Evolutionary conservation across 305 asterid genomes (phyloP), one percentile per base, ranked within the genome.

Genomic region (Caryopteris hybrid): DNA sequence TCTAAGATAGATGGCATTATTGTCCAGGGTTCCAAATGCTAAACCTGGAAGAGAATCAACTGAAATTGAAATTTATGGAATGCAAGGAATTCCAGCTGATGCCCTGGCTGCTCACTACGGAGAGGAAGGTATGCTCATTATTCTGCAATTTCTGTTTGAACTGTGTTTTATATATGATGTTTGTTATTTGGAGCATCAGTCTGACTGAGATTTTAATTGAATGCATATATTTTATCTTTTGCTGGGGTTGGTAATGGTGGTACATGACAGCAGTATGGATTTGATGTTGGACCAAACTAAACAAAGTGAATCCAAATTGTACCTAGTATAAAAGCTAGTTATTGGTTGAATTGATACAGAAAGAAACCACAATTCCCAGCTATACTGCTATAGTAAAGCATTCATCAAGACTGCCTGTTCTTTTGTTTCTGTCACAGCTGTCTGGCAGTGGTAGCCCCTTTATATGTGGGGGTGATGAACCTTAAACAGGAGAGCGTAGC

Each of bases 61-160:
- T 0, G 95, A 91, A 17, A 86, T 87, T 73, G 97, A 94, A 71
- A 83, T 91, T 68, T 94, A 94, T 71, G 99, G 96, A 69, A 94
- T 94, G 99, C 96, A 91, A 81, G 99, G 99, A 66, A 91, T 91
- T 74, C 99, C 99, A 14, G 73, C 93, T 29, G 96, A 89, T 81
- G 86, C 79, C 18, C 72, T 94, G 68, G 92, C 96, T 25, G 84
- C 96, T 71, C 91, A 91, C 61, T 91, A 94, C 69, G 99, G 96
- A 39, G 96, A 91, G 45, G 96, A 93, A 74, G 99, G 99, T 93
- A 75, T 36, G 34, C 34, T 12, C 42, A 1, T 8, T 55, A 31
- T 31, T 55, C 25, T 55, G 62, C 31, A 25, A 17, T 29, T 55
- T 9, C 43, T 27, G 14, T 11, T 51, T 22, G 57, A n/a, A 29